A percentile compares a stretch with the other conserved stretches of the same genome.
phyloP scores from a whole-genome alignment of 2,329 filamentous ascomycete species.

The Penicillium brevicompactum region DNA sequence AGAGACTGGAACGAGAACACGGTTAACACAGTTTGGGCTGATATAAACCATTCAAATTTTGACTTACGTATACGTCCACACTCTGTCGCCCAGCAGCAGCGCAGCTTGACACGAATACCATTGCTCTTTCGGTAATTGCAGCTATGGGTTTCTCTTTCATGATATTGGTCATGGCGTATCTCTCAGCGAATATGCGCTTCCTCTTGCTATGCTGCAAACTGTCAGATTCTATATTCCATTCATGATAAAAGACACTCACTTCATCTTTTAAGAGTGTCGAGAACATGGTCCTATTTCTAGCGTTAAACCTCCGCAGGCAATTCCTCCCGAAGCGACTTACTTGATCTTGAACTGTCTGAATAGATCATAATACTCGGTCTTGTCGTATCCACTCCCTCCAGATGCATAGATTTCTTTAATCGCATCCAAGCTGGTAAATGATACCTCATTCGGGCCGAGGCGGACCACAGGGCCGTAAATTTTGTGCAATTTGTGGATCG shows the following conservation, averaged over 20 bases:
- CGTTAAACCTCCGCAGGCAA: neutral
- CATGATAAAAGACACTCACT: slow-evolving; percentile 3
- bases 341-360: slow-evolving; percentile 37
- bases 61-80: slow-evolving; percentile 63
- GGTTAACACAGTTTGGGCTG: neutral
- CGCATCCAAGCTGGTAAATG: slow-evolving; percentile 31
- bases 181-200: slow-evolving; percentile 65
- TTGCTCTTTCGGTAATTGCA: slow-evolving; percentile 61
- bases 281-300: slow-evolving; percentile 37
- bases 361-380: slow-evolving; percentile 38
- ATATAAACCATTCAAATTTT: slow-evolving; percentile 13
- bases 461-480: slow-evolving; percentile 32
- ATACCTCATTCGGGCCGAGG: slow-evolving; percentile 33
- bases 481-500: slow-evolving; percentile 30
- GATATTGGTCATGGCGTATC: slow-evolving; percentile 70
- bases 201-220: slow-evolving; percentile 59
- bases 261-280: slow-evolving; percentile 34
- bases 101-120: slow-evolving; percentile 59
- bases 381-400: slow-evolving; percentile 40
- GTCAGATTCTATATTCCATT: neutral
- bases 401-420: slow-evolving; percentile 36
- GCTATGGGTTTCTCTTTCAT: slow-evolving; percentile 57
- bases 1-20: slow-evolving; percentile 28
- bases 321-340: slow-evolving; percentile 6
- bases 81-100: slow-evolving; percentile 44